Conservation (phyloP, 495 filamentous ascomycete species). For the Penicillium fimorum region DNA sequence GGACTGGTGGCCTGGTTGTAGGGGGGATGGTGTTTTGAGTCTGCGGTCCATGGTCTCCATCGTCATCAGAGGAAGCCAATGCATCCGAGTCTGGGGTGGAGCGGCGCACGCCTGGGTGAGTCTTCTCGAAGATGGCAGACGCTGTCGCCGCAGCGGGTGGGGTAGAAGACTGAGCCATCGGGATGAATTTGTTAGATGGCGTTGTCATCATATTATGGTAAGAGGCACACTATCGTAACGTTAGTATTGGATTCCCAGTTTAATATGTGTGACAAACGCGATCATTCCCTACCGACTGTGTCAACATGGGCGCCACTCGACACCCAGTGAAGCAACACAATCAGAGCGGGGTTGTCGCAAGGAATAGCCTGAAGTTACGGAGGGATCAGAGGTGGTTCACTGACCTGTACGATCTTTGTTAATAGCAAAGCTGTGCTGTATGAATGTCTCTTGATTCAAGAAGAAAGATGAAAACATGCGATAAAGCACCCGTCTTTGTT, state of each 20-base stretch:
- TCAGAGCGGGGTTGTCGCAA: constrained; percentile 9
- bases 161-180: constrained; percentile 24
- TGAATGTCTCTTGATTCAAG: not conserved
- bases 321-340: constrained; percentile 13
- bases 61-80: constrained; percentile 88
- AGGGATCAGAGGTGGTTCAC: not conserved
- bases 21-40: constrained; percentile 36
- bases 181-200: constrained; percentile 25
- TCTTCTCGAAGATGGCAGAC: constrained; percentile 67
- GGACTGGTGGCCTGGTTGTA: constrained; percentile 37
- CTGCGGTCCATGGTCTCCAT: constrained; percentile 55
- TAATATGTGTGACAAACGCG: constrained; percentile 4
- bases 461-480: constrained; percentile 8
- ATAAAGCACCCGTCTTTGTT: constrained; percentile 28
- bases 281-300: constrained; percentile 4
- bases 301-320: constrained; percentile 10
- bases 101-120: constrained; percentile 62
- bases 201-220: constrained; percentile 34
- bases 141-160: constrained; percentile 43
- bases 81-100: constrained; percentile 93
- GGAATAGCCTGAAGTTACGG: not conserved
- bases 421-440: constrained; percentile 6
- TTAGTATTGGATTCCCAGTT: not conserved
- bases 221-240: constrained; percentile 3
- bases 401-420: constrained; percentile 16